phyloP scores from a whole-genome alignment of 106 monocot species.

The Hemerocallis citrina region DNA sequence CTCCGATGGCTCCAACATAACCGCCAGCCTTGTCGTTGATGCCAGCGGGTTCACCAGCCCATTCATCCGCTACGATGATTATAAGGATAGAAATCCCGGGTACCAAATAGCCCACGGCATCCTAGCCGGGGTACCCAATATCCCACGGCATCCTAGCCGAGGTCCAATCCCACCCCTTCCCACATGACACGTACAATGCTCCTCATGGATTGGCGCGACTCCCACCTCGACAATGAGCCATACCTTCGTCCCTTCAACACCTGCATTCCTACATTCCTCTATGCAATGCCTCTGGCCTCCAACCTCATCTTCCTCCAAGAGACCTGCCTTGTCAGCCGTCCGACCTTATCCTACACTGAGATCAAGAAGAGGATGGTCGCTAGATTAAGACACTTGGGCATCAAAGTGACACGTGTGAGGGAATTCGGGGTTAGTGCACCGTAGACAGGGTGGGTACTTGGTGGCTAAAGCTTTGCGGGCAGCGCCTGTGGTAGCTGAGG shows the following conservation, averaged over 20 bases:
- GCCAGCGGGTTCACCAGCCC: slow-evolving; percentile 19
- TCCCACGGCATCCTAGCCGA: no score
- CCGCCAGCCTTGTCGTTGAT: slow-evolving; percentile 15
- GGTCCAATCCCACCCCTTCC: slow-evolving; percentile 28
- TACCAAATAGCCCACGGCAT: slow-evolving; percentile 36
- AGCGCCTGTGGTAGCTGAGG: slow-evolving; percentile 14
- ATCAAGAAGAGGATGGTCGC: slow-evolving; percentile 33
- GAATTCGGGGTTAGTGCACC: slow-evolving; percentile 14
- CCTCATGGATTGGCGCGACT: slow-evolving; percentile 32
- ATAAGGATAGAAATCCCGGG: not conserved
- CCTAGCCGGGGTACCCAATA: no score
- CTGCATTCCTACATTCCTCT: slow-evolving; percentile 21
- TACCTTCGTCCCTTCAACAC: slow-evolving; percentile 9
- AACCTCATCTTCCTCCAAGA: slow-evolving; percentile 23
- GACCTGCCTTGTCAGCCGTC: slow-evolving; percentile 26
- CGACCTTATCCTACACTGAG: slow-evolving; percentile 7
- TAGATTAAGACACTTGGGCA: slow-evolving; percentile 22
- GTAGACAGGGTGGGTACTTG: slow-evolving; percentile 26
- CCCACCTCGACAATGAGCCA: slow-evolving; percentile 28
- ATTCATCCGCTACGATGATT: slow-evolving; percentile 12
- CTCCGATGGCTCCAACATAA: slow-evolving; percentile 17
- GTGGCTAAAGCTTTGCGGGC: slow-evolving; percentile 9
- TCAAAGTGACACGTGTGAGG: slow-evolving; percentile 18
- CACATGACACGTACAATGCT: slow-evolving; percentile 18
- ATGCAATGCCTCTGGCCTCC: slow-evolving; percentile 22